Base-by-base conservation (phyloP, 257 asterid genomes). In the Solanum paucissectum region DNA sequence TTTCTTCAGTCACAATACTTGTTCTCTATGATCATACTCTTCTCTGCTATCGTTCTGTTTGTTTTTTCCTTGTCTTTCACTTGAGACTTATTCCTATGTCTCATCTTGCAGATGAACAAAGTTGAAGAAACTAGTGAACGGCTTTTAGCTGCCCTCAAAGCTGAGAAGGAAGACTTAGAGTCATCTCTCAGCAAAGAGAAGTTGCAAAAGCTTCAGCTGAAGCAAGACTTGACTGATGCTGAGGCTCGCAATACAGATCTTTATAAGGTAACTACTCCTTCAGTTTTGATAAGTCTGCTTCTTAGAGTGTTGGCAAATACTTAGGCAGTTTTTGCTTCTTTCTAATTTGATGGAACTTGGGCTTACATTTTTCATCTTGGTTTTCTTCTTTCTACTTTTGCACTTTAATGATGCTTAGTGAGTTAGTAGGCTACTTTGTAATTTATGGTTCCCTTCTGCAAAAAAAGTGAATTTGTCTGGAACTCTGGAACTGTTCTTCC, bases 131-230 rank as follows among this genome's bases (percentile, higher is more conserved):
- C 93, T 64, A 91, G 90, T 87, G 96, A 90, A 64, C 91, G 81
- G 34, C 92, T 92, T 88, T 20, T 96, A 87, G 92, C 92, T 83
- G 88, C 94, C 69, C 92, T 94, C 85, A 92, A 93, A 90, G 92
- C 94, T 76, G 96, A 94, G 88, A 94, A 94, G 92, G 95, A 94
- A 84, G 98, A 95, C 89, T 38, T 95, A 81, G 98, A 95, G 88
- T 91, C 93, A 9, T 92, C 98, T 10, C 94, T 97, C 68, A 90
- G 91, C 89, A 93, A 90, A 93, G 99, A 97, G 94, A 96, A 92
- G 91, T 84, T 88, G 90, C 95, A 91, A 90, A 89, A 94, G 18
- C 85, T 89, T 85, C 93, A 94, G 89, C 93, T 96, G 87, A 96
- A 93, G 91, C 94, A 93, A 88, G 98, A 97, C 86, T 86, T 95